Conservation (phyloP, 352 stramenopile genomes). For the Globisporangium apiculatum region DNA sequence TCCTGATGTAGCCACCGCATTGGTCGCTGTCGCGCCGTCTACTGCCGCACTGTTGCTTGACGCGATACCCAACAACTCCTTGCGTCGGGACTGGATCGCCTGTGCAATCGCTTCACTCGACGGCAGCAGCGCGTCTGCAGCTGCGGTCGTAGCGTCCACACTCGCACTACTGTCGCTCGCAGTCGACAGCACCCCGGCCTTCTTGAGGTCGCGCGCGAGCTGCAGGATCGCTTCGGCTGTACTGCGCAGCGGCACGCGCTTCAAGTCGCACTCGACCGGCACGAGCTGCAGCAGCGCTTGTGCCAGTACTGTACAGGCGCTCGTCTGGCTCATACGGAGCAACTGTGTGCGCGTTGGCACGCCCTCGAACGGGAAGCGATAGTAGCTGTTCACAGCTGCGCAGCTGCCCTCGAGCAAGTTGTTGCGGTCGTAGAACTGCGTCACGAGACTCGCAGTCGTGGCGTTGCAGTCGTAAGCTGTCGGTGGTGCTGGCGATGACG, state of each 20-base stretch:
- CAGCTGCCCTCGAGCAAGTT: slow-evolving; percentile 15
- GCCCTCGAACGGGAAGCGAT: slow-evolving; percentile 21
- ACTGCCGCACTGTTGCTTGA: neutral
- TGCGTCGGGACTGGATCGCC: slow-evolving; percentile 8
- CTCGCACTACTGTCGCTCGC: neutral
- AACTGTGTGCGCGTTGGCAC: slow-evolving; percentile 12
- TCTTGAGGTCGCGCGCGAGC: slow-evolving; percentile 6
- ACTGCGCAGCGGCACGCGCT: slow-evolving; percentile 11
- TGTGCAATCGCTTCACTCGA: slow-evolving; percentile 6
- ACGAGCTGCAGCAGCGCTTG: slow-evolving; percentile 12
- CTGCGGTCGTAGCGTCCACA: neutral
- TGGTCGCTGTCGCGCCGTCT: neutral
- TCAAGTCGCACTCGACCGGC: slow-evolving; percentile 13
- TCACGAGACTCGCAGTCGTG: slow-evolving; percentile 7
- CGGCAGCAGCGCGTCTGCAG: slow-evolving; percentile 6
- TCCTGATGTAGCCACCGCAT: neutral
- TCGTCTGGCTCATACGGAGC: slow-evolving; percentile 12
- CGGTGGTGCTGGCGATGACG: neutral
- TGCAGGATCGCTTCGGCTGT: slow-evolving; percentile 15
- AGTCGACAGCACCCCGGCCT: neutral
- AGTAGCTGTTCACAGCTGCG: slow-evolving; percentile 9
- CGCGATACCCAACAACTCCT: slow-evolving; percentile 5
- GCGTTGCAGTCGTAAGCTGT: slow-evolving; percentile 6
- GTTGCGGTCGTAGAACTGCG: slow-evolving; percentile 16
- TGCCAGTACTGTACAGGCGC: slow-evolving; percentile 11